Evolutionary conservation across 345 rosid genomes (phyloP), one percentile per base, ranked within the genome.

Genomic region (Ailanthus altissimus): DNA sequence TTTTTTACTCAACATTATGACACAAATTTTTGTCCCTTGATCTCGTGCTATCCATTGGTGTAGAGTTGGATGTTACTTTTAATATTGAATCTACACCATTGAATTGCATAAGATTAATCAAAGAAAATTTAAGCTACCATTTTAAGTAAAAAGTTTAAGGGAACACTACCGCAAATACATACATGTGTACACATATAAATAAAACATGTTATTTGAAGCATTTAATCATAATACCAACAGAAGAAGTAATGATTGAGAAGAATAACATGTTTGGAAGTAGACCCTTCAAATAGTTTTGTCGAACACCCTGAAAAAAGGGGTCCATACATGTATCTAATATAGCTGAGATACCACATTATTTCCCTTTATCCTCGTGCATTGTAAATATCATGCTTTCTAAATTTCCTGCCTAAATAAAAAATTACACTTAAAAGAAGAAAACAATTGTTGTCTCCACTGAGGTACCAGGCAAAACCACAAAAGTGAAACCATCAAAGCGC

Each of bases 291-390:
- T n/a, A 32, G 25, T 62, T 74, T 25, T 1, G 36, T 75, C 72
- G 23, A 8, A 53, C 70, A 16, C 72, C 63, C 16, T 4, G 70
- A 7, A 61, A 32, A 61, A 18, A 47, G 61, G 70, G 70, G 3
- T 23, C 53, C 15, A 65, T 18, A 65, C 40, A 18, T 42, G 11
- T 40, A 65, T 65, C 63, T 25, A 66, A 75, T 32, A 36, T 32
- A 36, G 13, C 70, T 51, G 72, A 75, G 50, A 51, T 21, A 75
- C 70, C 62, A 65, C 20, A 38, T 75, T 75, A 75, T 75, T 75
- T 54, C 72, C 18, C 7, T 75, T 69, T 25, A 36, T 42, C 59
- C 58, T 65, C 25, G 2, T 65, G 72, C 49, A 45, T 53, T 25
- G 65, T 20, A n/a, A 43, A 75, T 26, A 51, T 23, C 50, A 40